A percentile compares a stretch with the other conserved stretches of the same genome.
Conservation (phyloP, 1,139 yeast genomes). For the Geotrichum phurueaensis region DNA sequence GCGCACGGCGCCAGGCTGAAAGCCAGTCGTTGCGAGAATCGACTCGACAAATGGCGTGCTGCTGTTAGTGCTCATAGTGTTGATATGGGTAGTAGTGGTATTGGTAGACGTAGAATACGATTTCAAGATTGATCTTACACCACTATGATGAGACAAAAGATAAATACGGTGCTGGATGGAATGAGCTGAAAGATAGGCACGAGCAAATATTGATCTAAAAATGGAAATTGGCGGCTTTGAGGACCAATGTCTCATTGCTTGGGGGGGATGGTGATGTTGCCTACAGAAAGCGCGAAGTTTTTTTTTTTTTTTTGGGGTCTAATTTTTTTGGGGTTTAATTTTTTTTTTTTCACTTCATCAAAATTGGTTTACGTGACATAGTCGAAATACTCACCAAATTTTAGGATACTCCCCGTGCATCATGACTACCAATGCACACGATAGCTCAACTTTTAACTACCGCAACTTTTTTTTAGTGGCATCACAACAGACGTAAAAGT, state of each 20-base stretch:
- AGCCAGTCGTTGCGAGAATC: neutral
- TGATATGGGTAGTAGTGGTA: neutral
- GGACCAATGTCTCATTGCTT: neutral
- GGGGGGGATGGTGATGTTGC: neutral
- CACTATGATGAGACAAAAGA: neutral
- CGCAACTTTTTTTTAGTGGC: too few relatives aligned
- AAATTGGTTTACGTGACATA: too few relatives aligned
- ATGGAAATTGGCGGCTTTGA: neutral
- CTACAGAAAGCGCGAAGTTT: neutral
- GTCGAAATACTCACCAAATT: too few relatives aligned
- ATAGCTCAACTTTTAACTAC: too few relatives aligned
- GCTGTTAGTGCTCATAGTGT: neutral
- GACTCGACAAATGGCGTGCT: neutral
- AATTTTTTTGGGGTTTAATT: neutral
- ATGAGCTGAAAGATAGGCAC: neutral
- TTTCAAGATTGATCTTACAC: neutral
- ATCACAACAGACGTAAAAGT: too few relatives aligned
- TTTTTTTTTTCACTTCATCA: too few relatives aligned
- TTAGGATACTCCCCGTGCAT: too few relatives aligned
- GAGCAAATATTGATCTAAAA: neutral
- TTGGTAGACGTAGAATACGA: neutral
- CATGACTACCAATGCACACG: too few relatives aligned
- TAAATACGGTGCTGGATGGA: neutral
- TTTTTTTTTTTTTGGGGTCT: neutral
- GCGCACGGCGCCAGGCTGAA: slow-evolving; percentile 10